Evolutionary conservation across 192 early-diverging fungal genomes (phyloP), one percentile per base, ranked within the genome.

Genomic region (Rhizoclosmatium globosum): DNA sequence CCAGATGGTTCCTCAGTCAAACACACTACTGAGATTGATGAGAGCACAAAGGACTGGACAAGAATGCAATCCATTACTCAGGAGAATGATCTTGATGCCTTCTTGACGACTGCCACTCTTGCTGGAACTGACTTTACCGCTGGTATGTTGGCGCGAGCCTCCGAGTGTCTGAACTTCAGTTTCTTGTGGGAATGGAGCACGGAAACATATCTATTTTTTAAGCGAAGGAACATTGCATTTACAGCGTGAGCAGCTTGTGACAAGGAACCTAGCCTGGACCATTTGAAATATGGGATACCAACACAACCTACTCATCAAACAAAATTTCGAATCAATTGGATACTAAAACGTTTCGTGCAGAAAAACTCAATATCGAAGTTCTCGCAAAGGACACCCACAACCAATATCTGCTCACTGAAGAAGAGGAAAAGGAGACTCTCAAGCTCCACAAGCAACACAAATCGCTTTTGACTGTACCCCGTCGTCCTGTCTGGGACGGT

Each of bases 51-150:
- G 38, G 81, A 81, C 68, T 97, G 95, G 94, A 89, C 89, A 19
- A 93, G 92, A 76, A 93, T 97, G 85, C 94, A 95, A 85, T 96
- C 95, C 62, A 93, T 99, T 77, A 99, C 98, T 58, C 93, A 98
- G 80, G 95, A 99, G 79, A 94, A 95, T 64, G 97, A 99, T 86
- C 86, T 99, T 13, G 97, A 99, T 48, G 96, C 94, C 44, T 99
- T 99, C 80, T 87, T 99, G 77, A 93, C 88, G 78, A 96, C 96
- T 13, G 98, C 98, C 15, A 91, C 95, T 78, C 90, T 99, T 59
- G 97, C 96, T 15, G 98, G 94, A 56, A 97, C 95, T 19, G 94
- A 95, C 79, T 97, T 96, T 81, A 94, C 95, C 19, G 94, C 95
- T 47, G 93, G 92, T 87, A 84, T 81, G 74, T 66, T 23, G 2